Evolutionary conservation across 2,329 filamentous ascomycete genomes (phyloP), one percentile per base, ranked within the genome.

Genomic region (Diatrype stigma): DNA sequence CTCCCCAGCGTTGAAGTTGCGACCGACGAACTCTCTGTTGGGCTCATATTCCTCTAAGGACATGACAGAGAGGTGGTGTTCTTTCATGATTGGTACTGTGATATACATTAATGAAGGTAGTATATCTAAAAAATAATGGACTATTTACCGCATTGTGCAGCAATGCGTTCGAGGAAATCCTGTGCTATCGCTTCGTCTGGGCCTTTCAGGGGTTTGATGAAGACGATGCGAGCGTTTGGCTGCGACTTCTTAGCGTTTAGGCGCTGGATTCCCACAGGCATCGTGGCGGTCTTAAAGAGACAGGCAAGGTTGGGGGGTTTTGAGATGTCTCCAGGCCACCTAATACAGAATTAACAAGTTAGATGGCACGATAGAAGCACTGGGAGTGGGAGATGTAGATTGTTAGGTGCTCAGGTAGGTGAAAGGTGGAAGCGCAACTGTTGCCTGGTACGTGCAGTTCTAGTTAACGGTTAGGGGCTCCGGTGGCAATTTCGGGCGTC

Each of bases 1-100:
- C 66, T 95, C 90, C 32, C 90, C 91, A 7, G 86, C 87, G 60
- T 96, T 96, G 76, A 96, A 95, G 65, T 96, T 95, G 50, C 90
- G 87, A 3, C 90, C 90, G 38, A 90, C 84, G 62, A 96, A 96
- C 67, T 95, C 89, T 40, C 73, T 73, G 61, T 96, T 96, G 2
- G 87, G 84, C 50, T 86, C 84, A 64, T 89, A 90, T 65, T 96
- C 90, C 67, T 95, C 90, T 0, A 96, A 76, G 1, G 85, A 80
- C 65, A 80, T 85, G 47, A 89, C 80, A 26, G 78, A 79, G 22
- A 90, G 73, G 62, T 81, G 72, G 56, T 89, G 73, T 40, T 82
- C 77, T 60, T 78, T 81, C 85, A 89, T 89, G 45, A 90, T 76
- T 1, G 90, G 90, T 22, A 80, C 80, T 82, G 50, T 5, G 34